These are phyloP conservation scores for Lactarius akahatsu DNA, from an alignment of 768 basidiomycete species.

Conservation along the genomic window DNA sequence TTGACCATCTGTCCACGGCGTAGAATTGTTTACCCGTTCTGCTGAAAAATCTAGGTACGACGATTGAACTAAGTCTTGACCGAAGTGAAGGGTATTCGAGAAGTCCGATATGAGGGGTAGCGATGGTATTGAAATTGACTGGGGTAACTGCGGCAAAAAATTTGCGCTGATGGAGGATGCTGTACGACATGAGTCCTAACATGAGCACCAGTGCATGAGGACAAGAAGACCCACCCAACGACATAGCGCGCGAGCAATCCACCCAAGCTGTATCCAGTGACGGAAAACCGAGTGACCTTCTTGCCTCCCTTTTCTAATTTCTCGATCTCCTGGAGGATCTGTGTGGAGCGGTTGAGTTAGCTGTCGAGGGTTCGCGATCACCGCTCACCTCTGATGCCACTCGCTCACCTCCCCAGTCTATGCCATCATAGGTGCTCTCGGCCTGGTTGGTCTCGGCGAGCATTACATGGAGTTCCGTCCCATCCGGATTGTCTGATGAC, in stretches of 20 bases:
- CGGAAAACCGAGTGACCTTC: constrained; percentile 66
- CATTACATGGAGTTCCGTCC: constrained; percentile 57
- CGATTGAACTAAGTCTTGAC: constrained; percentile 48
- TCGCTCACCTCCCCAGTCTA: constrained; percentile 82
- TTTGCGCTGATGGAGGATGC: constrained; percentile 60
- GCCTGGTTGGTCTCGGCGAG: constrained; percentile 63
- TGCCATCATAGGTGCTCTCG: constrained; percentile 74
- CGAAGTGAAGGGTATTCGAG: constrained; percentile 60
- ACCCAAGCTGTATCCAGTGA: constrained; percentile 78
- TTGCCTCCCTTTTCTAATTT: constrained; percentile 52
- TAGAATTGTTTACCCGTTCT: constrained; percentile 70
- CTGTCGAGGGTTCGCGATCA: not conserved
- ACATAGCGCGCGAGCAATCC: constrained; percentile 81
- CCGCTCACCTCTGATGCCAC: constrained; percentile 69
- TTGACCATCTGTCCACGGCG: constrained; percentile 64
- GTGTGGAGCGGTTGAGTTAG: not conserved
- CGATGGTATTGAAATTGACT: constrained; percentile 79
- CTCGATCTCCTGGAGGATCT: constrained; percentile 60
- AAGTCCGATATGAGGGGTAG: constrained; percentile 81
- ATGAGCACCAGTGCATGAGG: not conserved
- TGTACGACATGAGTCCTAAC: constrained; percentile 31
- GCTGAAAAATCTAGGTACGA: constrained; percentile 71
- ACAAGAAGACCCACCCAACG: constrained; percentile 50
- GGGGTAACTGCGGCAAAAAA: constrained; percentile 74
- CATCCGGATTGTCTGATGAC: constrained; percentile 36